Evolutionary conservation across 2,329 filamentous ascomycete genomes (phyloP), one percentile per base, ranked within the genome.

Genomic region (Lachnellula willkommii): DNA sequence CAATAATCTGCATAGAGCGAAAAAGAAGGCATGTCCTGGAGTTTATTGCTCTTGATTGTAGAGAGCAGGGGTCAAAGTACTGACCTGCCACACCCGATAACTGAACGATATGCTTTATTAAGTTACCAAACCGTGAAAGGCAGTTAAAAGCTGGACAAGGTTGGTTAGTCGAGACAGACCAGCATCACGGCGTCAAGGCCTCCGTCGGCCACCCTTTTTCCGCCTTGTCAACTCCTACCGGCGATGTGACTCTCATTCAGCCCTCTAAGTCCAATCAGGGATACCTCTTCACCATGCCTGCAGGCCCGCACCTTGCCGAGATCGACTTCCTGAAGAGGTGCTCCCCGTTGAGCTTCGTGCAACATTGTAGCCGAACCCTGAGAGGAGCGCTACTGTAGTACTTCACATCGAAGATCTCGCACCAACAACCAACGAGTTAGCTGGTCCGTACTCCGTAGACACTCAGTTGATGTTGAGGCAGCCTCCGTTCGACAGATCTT

Each of bases 41-140:
- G 55, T 61, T 65, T 63, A 65, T 65, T 65, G 63, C 55, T 55
- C 53, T 56, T 45, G 55, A 60, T 39, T 61, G 59, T 63, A 56
- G 59, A 62, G 60, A 58, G 55, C 53, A 39, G 40, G 56, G 60
- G 53, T 49, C 45, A n/a, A 20, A 32, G 28, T 32, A 32, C 9
- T 11, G 28, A 32, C 28, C 28, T 32, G 28, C 28, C 28, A n/a
- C 20, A 45, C 42, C 22, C 20, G 20, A 22, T 32, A 55, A 50
- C 48, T 53, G 37, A 55, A 54, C 28, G 40, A 52, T 45, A 20
- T 49, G 28, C 28, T 32, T 32, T 32, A 12, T 32, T 32, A 32
- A 32, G 28, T 12, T 32, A 32, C 28, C 28, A 32, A 32, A 11
- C 39, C 39, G 39, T 42, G 39, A n/a, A 42, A 20, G 28, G 28